Base-by-base conservation (phyloP, 1,284 basidiomycete species). In the Ceratorhiza oryzae-sativae region DNA sequence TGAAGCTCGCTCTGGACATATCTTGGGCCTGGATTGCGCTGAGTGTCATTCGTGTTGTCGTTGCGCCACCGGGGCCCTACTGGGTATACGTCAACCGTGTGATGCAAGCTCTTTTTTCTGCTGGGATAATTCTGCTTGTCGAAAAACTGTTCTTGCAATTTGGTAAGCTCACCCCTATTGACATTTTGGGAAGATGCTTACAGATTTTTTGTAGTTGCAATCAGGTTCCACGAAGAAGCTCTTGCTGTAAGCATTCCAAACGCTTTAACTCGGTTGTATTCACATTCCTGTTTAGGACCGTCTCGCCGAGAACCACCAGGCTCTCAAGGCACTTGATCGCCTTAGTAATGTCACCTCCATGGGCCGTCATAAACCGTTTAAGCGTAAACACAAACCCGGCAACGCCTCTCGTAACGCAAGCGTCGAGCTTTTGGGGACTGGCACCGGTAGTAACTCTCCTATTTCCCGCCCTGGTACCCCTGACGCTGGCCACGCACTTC, bases 61-160 rank as follows among this genome's bases (percentile, higher is more conserved):
- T 88, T 76, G 77, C 86, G 1, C 90, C 90, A 6, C 83, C 87
- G 0, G 88, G 87, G 4, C 77, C 79, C 1, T 92, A 92, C 75
- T 92, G 90, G 90, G 78, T 80, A 10, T 84, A 85, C 74, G 80
- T 92, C 73, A 91, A 91, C 76, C 85, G 87, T 27, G 83, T 90
- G 41, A 87, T 91, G 85, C 87, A 90, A 83, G 88, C 88, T 15
- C 79, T 91, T 32, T 92, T 92, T 76, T 82, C 89, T 12, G 82
- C 86, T 3, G 83, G 85, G 1, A 78, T 90, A 25, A 84, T 92
- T 55, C 78, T 92, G 8, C 84, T 92, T 3, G 84, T 81, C 9
- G 90, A 92, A 78, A 92, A 92, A 77, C 78, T 90, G 48, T 88
- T 90, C 78, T 79, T 92, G 34, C 88, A 87, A 75, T 88, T 89